Conservation (phyloP, 192 early-diverging fungal species). For the Backusella westeae region DNA sequence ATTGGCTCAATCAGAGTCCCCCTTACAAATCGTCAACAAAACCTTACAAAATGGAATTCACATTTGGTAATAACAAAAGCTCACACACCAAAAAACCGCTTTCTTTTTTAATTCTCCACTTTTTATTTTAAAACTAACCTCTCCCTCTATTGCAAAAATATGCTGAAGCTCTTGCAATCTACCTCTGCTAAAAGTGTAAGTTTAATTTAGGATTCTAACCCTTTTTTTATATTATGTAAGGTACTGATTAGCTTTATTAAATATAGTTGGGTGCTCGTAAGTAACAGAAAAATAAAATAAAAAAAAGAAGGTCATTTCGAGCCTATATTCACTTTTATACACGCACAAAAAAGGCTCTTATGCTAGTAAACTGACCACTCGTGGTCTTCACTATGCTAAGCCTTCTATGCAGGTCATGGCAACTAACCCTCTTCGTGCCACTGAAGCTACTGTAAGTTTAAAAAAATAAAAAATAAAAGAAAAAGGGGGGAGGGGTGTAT, state of each 20-base stretch:
- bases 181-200: constrained; percentile 13
- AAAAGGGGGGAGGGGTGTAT: neutral
- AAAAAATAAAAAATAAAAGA: neutral
- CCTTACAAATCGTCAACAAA: no score
- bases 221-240: neutral
- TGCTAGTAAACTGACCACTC: constrained; percentile 26
- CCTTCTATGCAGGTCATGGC: constrained; percentile 66
- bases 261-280: constrained; percentile 29
- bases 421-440: constrained; percentile 73
- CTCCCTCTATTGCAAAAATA: neutral
- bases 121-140: neutral
- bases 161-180: constrained; percentile 22
- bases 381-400: constrained; percentile 67
- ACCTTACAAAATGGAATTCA: neutral
- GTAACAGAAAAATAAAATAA: neutral
- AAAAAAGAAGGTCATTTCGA: neutral
- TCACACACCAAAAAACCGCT: neutral
- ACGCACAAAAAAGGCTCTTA: neutral
- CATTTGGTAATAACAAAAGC: neutral
- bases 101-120: neutral
- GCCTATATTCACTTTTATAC: neutral
- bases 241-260: neutral
- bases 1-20: neutral
- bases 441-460: constrained; percentile 59
- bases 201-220: neutral